Percentiles rank a stretch among this genome's conserved stretches.
Evolutionary conservation across 2,329 filamentous ascomycete genomes (phyloP).

Genomic region (Purpureocillium takamizusanense): DNA sequence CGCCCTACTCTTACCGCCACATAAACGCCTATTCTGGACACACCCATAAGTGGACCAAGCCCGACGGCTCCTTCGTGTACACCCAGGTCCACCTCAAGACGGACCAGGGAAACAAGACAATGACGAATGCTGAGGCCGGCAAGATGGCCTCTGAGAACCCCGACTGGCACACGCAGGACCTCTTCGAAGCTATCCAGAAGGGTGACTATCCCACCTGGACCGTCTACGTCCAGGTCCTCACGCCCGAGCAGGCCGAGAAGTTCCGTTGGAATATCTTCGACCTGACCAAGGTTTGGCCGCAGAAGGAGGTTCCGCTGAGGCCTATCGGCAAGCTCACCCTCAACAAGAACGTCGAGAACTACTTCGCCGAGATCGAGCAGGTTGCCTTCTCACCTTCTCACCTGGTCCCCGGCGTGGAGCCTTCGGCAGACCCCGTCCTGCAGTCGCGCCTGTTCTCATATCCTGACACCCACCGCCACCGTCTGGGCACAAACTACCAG

Average conservation of each 20-base stretch:
- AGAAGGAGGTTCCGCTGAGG: constrained; percentile 50
- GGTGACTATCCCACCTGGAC: constrained; percentile 57
- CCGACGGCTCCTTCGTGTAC: constrained; percentile 57
- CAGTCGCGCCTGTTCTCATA: constrained; percentile 54
- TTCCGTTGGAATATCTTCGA: constrained; percentile 59
- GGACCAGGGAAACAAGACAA: constrained; percentile 51
- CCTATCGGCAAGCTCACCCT: constrained; percentile 54
- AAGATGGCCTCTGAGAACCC: constrained; percentile 48
- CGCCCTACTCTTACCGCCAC: constrained; percentile 54
- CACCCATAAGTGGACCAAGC: constrained; percentile 58
- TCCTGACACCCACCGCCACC: constrained; percentile 53
- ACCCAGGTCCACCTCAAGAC: constrained; percentile 57
- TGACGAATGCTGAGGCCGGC: constrained; percentile 47
- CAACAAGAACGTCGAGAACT: constrained; percentile 57
- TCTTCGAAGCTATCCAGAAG: constrained; percentile 52
- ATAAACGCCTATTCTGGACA: constrained; percentile 63
- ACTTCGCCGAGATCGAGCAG: constrained; percentile 63
- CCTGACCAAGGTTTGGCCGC: constrained; percentile 61
- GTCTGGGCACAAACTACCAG: constrained; percentile 55
- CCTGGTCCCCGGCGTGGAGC: constrained; percentile 54
- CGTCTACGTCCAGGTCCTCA: constrained; percentile 54
- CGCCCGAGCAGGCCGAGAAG: constrained; percentile 51
- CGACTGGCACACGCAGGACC: constrained; percentile 54
- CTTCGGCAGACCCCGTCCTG: constrained; percentile 53
- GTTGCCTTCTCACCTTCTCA: constrained; percentile 56